These are phyloP conservation scores for Meyerozyma guilliermondii DNA, from an alignment of 1,139 yeast genomes.

Conservation along the genomic window DNA sequence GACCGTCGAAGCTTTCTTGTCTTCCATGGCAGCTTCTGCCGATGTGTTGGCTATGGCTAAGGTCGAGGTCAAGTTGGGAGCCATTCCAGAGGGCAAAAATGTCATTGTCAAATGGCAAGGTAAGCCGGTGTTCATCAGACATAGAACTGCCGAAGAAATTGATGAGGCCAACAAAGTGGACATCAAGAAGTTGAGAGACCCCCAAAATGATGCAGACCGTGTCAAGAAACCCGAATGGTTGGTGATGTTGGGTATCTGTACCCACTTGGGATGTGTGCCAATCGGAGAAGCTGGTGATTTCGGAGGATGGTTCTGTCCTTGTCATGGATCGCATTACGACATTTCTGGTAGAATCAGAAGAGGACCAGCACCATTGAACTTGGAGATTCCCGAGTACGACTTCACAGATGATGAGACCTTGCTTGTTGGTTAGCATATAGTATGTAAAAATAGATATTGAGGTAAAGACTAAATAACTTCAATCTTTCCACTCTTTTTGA, in stretches of 20 bases:
- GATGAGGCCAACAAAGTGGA: constrained; percentile 89
- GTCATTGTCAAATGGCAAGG: constrained; percentile 99
- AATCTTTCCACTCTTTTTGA: background rate
- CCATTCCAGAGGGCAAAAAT: constrained; percentile 97
- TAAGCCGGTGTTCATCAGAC: constrained; percentile 99
- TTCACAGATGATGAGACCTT: constrained; percentile 75
- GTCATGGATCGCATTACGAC: constrained; percentile 99
- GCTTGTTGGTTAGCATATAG: constrained; percentile 50
- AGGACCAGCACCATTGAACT: constrained; percentile 99
- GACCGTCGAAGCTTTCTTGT: constrained; percentile 91
- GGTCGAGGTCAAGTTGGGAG: constrained; percentile 92
- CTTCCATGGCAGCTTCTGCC: constrained; percentile 96
- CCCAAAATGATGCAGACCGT: constrained; percentile 89
- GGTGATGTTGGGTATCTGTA: constrained; percentile 98
- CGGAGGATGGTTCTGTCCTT: constrained; percentile 99
- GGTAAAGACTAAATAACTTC: too few relatives aligned
- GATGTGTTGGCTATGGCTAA: constrained; percentile 99
- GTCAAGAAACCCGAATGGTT: constrained; percentile 98
- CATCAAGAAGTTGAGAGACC: constrained; percentile 78
- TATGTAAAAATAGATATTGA: background rate
- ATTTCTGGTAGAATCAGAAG: constrained; percentile 99
- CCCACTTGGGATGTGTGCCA: constrained; percentile 99
- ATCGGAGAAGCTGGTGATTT: constrained; percentile 99
- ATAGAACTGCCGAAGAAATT: constrained; percentile 91
- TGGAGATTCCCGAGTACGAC: constrained; percentile 92